Conservation (phyloP, 1,139 yeast species). For the Suhomyces kunorum region DNA sequence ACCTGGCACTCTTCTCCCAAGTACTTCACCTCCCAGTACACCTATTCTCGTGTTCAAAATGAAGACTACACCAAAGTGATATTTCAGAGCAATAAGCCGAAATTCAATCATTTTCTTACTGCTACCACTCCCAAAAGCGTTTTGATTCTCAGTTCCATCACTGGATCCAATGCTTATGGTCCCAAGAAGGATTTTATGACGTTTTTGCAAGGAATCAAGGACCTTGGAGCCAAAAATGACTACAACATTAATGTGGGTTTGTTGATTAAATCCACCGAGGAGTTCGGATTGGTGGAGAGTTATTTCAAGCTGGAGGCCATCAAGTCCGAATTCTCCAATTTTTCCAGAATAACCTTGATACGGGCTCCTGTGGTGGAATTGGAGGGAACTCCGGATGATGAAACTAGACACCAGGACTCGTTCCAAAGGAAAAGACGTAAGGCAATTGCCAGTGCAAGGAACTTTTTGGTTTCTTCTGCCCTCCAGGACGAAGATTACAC, state of each 20-base stretch:
- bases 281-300: slow-evolving; percentile 23
- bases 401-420: slow-evolving; percentile 31
- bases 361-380: slow-evolving; percentile 37
- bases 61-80: not conserved
- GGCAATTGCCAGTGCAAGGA: slow-evolving; percentile 37
- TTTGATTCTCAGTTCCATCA: slow-evolving; percentile 18
- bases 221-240: slow-evolving; percentile 17
- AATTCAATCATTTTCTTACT: not conserved
- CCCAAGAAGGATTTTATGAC: slow-evolving; percentile 24
- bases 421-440: slow-evolving; percentile 37
- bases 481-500: slow-evolving; percentile 37
- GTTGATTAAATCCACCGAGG: slow-evolving; percentile 28
- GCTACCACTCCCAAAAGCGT: not conserved
- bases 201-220: slow-evolving; percentile 26
- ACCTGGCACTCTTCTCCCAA: not conserved
- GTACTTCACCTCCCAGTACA: not conserved
- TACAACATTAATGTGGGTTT: slow-evolving; percentile 32
- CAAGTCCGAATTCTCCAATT: slow-evolving; percentile 1
- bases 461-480: slow-evolving; percentile 34
- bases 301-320: slow-evolving; percentile 6
- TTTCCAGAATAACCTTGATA: slow-evolving; percentile 29
- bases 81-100: not conserved
- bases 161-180: slow-evolving; percentile 32
- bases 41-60: not conserved
- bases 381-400: slow-evolving; percentile 23